Base-by-base conservation (phyloP, 345 rosid species). In the Camelina laxa region DNA sequence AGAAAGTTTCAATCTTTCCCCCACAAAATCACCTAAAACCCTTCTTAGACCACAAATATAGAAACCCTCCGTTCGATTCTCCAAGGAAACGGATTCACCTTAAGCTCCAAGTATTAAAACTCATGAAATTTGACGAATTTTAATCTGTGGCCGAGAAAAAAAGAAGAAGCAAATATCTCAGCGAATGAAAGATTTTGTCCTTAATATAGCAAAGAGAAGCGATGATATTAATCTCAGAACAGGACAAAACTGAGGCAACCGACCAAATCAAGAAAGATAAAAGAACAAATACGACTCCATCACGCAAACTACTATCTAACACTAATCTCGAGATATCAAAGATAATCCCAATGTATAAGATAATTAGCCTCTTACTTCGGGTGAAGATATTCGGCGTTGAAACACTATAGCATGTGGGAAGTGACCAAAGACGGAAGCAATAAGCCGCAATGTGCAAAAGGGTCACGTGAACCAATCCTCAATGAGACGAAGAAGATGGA, bases 391-490 rank as follows among this genome's bases (percentile, higher is more conserved):
- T 16, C 35, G 21, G 47, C 62, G 55, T 51, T 60, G 74, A 67
- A 27, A 41, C 36, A 19, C 61, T 75, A 36, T 10, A 38, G 22
- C 56, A 36, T 59, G 38, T 71, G 44, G 44, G 72, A 45, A 49
- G 2, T 60, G 44, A 51, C 53, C 62, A 65, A 80, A 80, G 69
- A 73, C 67, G 31, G 41, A 67, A 79, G 61, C 47, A 7, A 48
- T 69, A 35, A 42, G 80, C 81, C 84, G 59, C 22, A 59, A 64
- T 62, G 54, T 75, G 27, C 33, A 75, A 63, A 60, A 38, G 41
- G 41, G 22, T 41, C 42, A 42, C 58, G 69, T 39, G 61, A 67
- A 42, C 57, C 45, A 75, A 24, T 19, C 9, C 42, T 3, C 22
- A 58, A 13, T 31, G 16, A 73, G 75, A 42, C 57, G 59, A 33